A percentile compares a stretch with the other conserved stretches of the same genome.
Evolutionary conservation across 257 asterid genomes (phyloP).

Genomic region (Fraxinus excelsior): DNA sequence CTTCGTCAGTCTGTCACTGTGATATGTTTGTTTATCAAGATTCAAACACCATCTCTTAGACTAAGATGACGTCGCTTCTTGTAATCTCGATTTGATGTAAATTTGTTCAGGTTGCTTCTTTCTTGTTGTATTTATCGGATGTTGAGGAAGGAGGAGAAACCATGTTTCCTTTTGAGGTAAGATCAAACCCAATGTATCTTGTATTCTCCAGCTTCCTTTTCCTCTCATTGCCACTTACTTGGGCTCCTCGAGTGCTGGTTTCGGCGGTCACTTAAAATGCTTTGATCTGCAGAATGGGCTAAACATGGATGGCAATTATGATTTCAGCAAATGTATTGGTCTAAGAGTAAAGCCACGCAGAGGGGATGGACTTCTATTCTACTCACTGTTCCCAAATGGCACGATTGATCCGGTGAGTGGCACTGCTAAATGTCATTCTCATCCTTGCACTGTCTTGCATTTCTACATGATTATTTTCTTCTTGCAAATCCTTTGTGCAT

Average conservation of each 20-base stretch:
- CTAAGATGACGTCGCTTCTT: constrained; percentile 14
- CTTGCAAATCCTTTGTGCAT: constrained; percentile 4
- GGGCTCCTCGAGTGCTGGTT: constrained; percentile 10
- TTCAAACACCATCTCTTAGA: constrained; percentile 1
- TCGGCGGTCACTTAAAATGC: constrained; percentile 9
- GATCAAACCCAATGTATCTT: constrained; percentile 1
- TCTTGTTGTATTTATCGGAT: constrained; percentile 83
- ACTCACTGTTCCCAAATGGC: constrained; percentile 78
- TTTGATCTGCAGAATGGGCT: constrained; percentile 59
- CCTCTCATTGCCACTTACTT: not conserved
- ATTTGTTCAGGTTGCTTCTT: constrained; percentile 75
- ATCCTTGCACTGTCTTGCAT: constrained; percentile 6
- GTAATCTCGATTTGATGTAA: constrained; percentile 19
- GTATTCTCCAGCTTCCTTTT: constrained; percentile 11
- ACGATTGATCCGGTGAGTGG: constrained; percentile 83
- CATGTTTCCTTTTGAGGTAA: constrained; percentile 93
- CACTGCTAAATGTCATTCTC: constrained; percentile 16
- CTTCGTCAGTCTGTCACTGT: not conserved
- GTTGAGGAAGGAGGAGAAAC: constrained; percentile 99
- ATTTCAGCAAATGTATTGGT: constrained; percentile 69
- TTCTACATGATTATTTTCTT: constrained; percentile 12
- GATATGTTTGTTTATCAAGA: constrained; percentile 7
- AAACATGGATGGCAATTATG: constrained; percentile 68
- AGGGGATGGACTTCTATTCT: constrained; percentile 96
- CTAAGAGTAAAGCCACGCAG: constrained; percentile 81